These are phyloP conservation scores for Mycena vitilis DNA, from an alignment of 768 basidiomycete genomes.

Conservation along the genomic window DNA sequence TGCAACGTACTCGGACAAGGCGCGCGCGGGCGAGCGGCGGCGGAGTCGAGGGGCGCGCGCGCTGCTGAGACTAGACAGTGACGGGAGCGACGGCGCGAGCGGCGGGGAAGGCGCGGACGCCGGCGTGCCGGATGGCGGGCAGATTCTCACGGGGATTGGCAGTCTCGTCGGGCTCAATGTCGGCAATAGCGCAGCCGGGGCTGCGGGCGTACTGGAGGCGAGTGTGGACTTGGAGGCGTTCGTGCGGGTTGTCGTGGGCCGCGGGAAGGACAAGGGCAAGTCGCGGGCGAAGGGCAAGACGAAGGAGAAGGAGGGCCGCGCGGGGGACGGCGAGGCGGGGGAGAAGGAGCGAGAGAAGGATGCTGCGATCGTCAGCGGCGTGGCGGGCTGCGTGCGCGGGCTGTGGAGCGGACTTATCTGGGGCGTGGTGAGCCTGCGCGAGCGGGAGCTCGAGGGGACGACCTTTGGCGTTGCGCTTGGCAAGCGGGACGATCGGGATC, in stretches of 20 bases:
- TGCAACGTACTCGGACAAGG: conserved; percentile 60
- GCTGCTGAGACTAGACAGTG: conserved; percentile 44
- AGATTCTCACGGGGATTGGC: conserved; percentile 57
- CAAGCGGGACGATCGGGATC: conserved; percentile 36
- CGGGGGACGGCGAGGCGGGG: conserved; percentile 43
- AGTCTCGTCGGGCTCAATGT: conserved; percentile 54
- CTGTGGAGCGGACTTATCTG: conserved; percentile 59
- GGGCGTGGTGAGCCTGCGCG: conserved; percentile 52
- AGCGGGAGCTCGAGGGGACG: conserved; percentile 46
- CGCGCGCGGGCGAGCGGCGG: conserved; percentile 62
- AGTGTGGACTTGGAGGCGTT: conserved; percentile 64
- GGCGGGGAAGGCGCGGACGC: conserved; percentile 39
- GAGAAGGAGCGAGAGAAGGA: conserved; percentile 45
- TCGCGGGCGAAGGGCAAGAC: conserved; percentile 34
- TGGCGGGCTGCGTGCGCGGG: conserved; percentile 52
- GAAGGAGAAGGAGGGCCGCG: conserved; percentile 36
- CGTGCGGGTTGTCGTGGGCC: conserved; percentile 53
- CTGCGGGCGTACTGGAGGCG: conserved; percentile 57
- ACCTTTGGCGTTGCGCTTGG: conserved; percentile 20
- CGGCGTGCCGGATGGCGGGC: conserved; percentile 39
- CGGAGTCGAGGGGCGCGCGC: conserved; percentile 73
- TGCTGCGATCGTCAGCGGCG: conserved; percentile 37
- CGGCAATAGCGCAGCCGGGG: conserved; percentile 48
- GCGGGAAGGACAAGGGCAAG: conserved; percentile 47
- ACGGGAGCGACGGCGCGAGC: conserved; percentile 43